Conservation (phyloP, 2,329 filamentous ascomycete species). For the Graphilbum ipis-grandicollis region DNA sequence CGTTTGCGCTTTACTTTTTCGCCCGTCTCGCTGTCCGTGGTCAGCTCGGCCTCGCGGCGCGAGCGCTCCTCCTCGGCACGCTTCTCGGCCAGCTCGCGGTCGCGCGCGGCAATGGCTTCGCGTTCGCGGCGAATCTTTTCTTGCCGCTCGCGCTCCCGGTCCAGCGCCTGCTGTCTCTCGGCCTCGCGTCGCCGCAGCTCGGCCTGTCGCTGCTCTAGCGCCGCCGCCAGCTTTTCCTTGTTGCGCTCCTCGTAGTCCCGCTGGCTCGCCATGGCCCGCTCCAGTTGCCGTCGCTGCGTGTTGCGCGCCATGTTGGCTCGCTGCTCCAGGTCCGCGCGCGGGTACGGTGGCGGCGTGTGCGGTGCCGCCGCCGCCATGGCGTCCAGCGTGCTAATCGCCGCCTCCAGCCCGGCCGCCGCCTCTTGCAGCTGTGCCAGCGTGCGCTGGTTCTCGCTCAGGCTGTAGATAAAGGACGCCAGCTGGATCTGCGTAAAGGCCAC, state of each 20-base stretch:
- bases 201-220: constrained; percentile 61
- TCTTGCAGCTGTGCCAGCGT: constrained; percentile 66
- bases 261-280: constrained; percentile 69
- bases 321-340: constrained; percentile 76
- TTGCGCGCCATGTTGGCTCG: constrained; percentile 95
- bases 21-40: constrained; percentile 65
- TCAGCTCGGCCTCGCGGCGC: constrained; percentile 60
- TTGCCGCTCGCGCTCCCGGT: constrained; percentile 55
- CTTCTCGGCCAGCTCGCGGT: constrained; percentile 54
- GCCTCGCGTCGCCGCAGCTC: constrained; percentile 68
- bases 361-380: constrained; percentile 46
- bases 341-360: constrained; percentile 62
- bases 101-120: constrained; percentile 58
- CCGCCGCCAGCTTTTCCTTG: constrained; percentile 68
- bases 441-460: constrained; percentile 57
- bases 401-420: constrained; percentile 59
- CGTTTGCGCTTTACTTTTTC: constrained; percentile 69
- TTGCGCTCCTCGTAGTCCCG: constrained; percentile 88
- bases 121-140: constrained; percentile 77
- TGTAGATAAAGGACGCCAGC: constrained; percentile 65
- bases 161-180: constrained; percentile 48
- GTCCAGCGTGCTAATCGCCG: constrained; percentile 60
- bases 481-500: constrained; percentile 96
- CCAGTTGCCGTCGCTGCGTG: constrained; percentile 82
- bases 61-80: constrained; percentile 53